phyloP scores from a whole-genome alignment of 2,329 filamentous ascomycete species.

The Xylaria sp. region DNA sequence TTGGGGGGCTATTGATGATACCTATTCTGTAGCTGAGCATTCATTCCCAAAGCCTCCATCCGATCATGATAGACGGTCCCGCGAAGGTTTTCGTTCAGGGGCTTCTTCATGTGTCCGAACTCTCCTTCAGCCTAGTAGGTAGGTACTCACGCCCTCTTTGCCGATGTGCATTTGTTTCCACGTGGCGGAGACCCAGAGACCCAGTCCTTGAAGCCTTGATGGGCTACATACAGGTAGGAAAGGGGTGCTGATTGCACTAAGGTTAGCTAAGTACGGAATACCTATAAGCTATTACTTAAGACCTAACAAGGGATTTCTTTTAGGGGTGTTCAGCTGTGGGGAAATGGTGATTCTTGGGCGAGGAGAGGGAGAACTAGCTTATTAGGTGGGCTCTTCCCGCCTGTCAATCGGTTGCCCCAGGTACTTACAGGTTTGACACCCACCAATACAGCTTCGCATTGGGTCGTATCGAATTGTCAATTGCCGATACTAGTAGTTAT shows the following conservation, averaged over 20 bases:
- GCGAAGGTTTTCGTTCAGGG: slow-evolving; percentile 16
- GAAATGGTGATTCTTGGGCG: slow-evolving; percentile 6
- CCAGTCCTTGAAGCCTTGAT: slow-evolving; percentile 24
- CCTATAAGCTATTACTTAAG: slow-evolving; percentile 7
- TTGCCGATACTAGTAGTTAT: not conserved
- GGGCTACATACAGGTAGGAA: slow-evolving; percentile 20
- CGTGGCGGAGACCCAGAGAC: slow-evolving; percentile 29
- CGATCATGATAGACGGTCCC: not conserved
- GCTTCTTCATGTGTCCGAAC: slow-evolving; percentile 12
- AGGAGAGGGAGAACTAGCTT: slow-evolving; percentile 20
- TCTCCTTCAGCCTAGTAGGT: slow-evolving; percentile 27
- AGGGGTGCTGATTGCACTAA: slow-evolving; percentile 14
- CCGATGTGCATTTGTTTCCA: slow-evolving; percentile 22
- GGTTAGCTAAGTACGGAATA: not conserved
- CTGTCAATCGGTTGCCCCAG: not conserved
- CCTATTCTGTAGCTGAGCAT: not conserved
- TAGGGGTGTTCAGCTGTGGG: slow-evolving; percentile 24
- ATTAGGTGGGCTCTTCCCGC: slow-evolving; percentile 30
- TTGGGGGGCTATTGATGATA: not conserved
- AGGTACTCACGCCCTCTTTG: not conserved
- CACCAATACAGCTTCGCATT: not conserved
- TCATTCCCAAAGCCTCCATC: not conserved
- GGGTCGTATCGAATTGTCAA: not conserved
- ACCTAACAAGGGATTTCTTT: not conserved
- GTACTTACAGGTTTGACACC: not conserved